These are phyloP conservation scores for Kodamaea laetipori DNA, from an alignment of 805 yeast species.

Conservation along the genomic window DNA sequence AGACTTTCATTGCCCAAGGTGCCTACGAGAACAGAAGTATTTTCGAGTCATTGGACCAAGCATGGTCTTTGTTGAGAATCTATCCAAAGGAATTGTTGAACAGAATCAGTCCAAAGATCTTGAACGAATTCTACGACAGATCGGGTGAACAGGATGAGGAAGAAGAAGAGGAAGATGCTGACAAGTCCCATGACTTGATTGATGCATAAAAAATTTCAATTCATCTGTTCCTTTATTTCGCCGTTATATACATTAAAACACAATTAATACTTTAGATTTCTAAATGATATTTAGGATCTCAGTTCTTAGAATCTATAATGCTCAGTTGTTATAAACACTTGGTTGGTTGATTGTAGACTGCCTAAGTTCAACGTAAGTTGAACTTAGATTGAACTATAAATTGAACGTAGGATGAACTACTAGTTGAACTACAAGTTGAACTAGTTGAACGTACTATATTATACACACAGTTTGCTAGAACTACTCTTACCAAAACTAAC, in stretches of 20 bases:
- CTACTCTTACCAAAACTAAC: too few species aligned
- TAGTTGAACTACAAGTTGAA: too few species aligned
- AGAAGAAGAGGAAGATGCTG: conserved; percentile 37
- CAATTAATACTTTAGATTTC: conserved; percentile 5
- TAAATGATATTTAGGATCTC: too few species aligned
- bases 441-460: too few species aligned
- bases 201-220: conserved; percentile 32
- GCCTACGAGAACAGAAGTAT: conserved; percentile 94
- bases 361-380: too few species aligned
- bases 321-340: too few species aligned
- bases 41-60: conserved; percentile 94
- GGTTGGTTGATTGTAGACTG: too few species aligned
- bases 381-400: too few species aligned
- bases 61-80: conserved; percentile 97
- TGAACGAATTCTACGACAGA: conserved; percentile 94
- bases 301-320: neutral
- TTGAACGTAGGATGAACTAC: too few species aligned
- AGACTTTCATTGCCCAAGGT: conserved; percentile 93
- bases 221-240: conserved; percentile 8
- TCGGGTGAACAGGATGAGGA: conserved; percentile 63
- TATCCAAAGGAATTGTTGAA: conserved; percentile 98
- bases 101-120: conserved; percentile 96
- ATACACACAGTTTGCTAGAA: too few species aligned
- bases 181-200: conserved; percentile 44
- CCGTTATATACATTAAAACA: conserved; percentile 7